Percentiles rank a stretch among this genome's conserved stretches.
Conservation (phyloP, 73 alveolate species). For the Breviolum minutum region DNA sequence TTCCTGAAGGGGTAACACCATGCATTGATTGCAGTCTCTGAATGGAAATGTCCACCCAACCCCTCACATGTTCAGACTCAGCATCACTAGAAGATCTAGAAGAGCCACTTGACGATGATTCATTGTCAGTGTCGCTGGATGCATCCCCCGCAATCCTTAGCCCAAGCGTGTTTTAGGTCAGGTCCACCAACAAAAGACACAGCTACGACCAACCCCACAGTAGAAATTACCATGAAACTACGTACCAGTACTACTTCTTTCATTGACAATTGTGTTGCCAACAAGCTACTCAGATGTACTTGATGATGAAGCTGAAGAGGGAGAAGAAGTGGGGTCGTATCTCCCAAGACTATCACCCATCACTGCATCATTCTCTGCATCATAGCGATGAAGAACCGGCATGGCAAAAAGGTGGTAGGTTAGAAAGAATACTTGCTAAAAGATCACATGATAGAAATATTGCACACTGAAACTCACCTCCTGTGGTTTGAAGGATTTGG, state of each 20-base stretch:
- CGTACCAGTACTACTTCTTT: not conserved
- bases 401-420: not conserved
- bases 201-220: no score
- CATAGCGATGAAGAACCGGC: constrained; percentile 31
- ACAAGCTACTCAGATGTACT: not conserved
- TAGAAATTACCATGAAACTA: not conserved
- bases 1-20: not conserved
- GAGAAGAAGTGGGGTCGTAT: not conserved
- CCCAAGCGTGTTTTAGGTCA: no score
- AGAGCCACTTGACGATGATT: not conserved
- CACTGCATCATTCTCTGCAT: not conserved
- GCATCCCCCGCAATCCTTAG: no score
- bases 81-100: not conserved
- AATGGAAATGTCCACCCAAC: not conserved
- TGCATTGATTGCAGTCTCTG: constrained; percentile 17
- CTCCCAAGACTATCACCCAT: not conserved
- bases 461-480: no score
- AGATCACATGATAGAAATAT: no score
- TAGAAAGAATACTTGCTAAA: no score
- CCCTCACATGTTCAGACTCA: not conserved
- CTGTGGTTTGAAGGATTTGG: no score
- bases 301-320: not conserved
- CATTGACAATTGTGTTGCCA: not conserved
- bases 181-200: no score
- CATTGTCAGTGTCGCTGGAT: not conserved